Evolutionary conservation across 1,139 yeast species (phyloP).

Genomic region (Tardiomyces depauwii): DNA sequence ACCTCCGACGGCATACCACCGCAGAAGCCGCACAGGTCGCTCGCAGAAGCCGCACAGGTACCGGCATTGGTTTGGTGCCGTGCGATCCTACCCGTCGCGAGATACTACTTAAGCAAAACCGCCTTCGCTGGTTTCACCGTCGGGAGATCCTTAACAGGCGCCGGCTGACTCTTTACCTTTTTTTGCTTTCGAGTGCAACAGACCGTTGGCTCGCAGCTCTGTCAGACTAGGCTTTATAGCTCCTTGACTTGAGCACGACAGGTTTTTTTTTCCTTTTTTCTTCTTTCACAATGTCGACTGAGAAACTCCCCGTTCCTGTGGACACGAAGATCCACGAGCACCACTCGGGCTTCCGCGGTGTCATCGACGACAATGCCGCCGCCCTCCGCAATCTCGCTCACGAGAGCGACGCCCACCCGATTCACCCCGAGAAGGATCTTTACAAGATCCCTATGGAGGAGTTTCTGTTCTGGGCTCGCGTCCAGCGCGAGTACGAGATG

Average conservation of each 20-base stretch:
- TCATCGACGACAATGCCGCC: not conserved
- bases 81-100: not conserved
- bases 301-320: not conserved
- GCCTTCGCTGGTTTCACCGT: no score
- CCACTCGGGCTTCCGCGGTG: not conserved
- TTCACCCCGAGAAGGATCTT: constrained; percentile 11
- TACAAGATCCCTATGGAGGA: constrained; percentile 21
- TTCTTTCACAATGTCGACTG: not conserved
- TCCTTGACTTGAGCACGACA: no score
- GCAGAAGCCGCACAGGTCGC: no score
- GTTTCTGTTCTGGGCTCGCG: constrained; percentile 21
- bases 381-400: not conserved
- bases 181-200: no score
- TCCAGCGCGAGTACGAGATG: constrained; percentile 22
- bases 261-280: no score
- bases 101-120: not conserved
- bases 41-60: no score
- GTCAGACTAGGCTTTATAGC: no score
- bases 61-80: not conserved
- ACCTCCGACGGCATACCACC: no score
- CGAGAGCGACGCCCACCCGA: constrained; percentile 1
- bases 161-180: no score
- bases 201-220: no score
- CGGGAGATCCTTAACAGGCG: no score
- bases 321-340: not conserved